Evolutionary conservation across 129 eudicot genomes (phyloP), one percentile per base, ranked within the genome.

Genomic region (Gnaphalium uliginosum): DNA sequence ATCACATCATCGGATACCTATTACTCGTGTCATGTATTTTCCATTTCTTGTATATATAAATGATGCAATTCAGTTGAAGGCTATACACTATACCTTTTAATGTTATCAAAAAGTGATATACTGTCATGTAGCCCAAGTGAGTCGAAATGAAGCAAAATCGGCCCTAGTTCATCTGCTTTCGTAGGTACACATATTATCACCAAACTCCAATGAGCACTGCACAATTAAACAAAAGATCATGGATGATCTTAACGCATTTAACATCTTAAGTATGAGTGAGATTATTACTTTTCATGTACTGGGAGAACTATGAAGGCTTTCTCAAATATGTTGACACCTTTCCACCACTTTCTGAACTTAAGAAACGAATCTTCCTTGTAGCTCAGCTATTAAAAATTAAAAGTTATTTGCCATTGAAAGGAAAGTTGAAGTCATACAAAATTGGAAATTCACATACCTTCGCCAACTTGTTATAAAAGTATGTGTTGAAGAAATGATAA

Each of bases 311-410:
- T 83, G 78, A 91, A 95, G 17, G 97, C 83, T 84, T 91, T 95
- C 81, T 91, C 90, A 81, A 91, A 87, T 81, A 95, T 72, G 73
- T 76, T 79, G 51, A 95, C 92, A 73, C 94, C 96, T 81, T 85
- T 95, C 99, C 99, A 95, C 99, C 99, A 95, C 83, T 94, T 86
- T 76, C 97, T 79, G 84, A 95, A 84, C 83, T 87, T 95, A 17
- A 21, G 62, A 82, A 91, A 95, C 35, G 81, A 86, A 60, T 86
- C 78, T 86, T 80, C 92, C 57, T 72, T 71, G 72, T 87, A 86
- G 75, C 35, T 82, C 88, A 78, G 85, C 91, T 86, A 74, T 0
- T 11, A 46, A 4, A 65, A 83, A 74, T 8, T 39, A 46, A 9
- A 61, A 76, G 60, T 54, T 76, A 76, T 32, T 68, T 11, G 15